Base-by-base conservation (phyloP, 441 rosid genomes). In the Pelargonium australe region DNA sequence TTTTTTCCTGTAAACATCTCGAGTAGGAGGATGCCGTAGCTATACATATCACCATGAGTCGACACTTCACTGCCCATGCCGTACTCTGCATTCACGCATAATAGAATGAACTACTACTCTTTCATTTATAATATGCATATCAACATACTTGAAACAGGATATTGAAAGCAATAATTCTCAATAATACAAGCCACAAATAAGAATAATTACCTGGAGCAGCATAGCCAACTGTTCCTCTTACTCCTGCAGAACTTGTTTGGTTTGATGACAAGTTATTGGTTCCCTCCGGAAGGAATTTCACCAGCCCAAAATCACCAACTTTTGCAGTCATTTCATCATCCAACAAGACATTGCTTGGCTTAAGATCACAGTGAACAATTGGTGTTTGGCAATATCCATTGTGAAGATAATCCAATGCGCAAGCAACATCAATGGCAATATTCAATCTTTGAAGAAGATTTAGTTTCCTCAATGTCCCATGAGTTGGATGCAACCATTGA, bases 151-250 rank as follows among this genome's bases (percentile, higher is more conserved):
- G 7, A 14, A 51, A 2, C 17, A 34, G 3, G 40, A 34, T 34
- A 34, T 34, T 34, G 40, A 20, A 20, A 20, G 23, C 23, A 20
- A 20, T 20, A 20, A 20, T 20, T 20, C 23, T 20, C 23, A 20
- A 20, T 20, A 20, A 20, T 20, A 20, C 23, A 20, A 20, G 23
- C 23, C 23, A 20, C 23, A 20, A 20, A 20, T 20, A 20, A 20
- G 23, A 20, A 20, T 51, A 6, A 41, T 44, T 47, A 63, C 73
- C 73, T 9, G 73, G 73, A 45, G 73, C 44, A 11, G 66, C 67
- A 28, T 70, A 63, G 3, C 58, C 58, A 51, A 51, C 58, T 12
- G 58, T 51, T 51, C 68, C 68, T 41, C 37, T 0, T 1, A 63
- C 17, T 7, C 51, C 63, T 8, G 63, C 2, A 6, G 73, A 34